Evolutionary conservation across 2,329 filamentous ascomycete genomes (phyloP).

Genomic region (Fusarium austroafricanum): DNA sequence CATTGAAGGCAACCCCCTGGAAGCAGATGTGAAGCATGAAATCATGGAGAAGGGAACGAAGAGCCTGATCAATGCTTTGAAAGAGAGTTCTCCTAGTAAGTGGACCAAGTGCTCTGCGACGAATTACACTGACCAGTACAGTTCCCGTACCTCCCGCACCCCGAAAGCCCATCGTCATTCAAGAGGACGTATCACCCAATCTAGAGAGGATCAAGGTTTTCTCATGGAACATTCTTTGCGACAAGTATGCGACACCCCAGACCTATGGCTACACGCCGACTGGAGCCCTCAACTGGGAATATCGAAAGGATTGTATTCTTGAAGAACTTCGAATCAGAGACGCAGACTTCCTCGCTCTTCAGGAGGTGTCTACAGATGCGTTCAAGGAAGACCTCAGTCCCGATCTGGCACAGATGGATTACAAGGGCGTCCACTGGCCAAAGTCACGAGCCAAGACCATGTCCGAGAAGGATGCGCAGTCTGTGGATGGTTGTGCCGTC

Average conservation of each 20-base stretch:
- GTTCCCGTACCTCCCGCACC: constrained; percentile 81
- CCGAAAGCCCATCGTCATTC: constrained; percentile 83
- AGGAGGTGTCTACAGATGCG: constrained; percentile 92
- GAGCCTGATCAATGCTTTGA: constrained; percentile 82
- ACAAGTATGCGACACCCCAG: constrained; percentile 86
- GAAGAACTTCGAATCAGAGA: constrained; percentile 82
- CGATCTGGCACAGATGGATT: constrained; percentile 86
- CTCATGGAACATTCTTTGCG: constrained; percentile 96
- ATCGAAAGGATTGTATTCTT: constrained; percentile 83
- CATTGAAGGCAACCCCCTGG: constrained; percentile 90
- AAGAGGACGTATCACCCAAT: constrained; percentile 68
- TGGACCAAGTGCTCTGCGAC: constrained; percentile 20
- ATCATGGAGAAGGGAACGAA: constrained; percentile 90
- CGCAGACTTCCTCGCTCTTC: constrained; percentile 90
- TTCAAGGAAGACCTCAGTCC: constrained; percentile 92
- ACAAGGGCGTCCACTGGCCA: constrained; percentile 94
- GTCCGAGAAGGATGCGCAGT: constrained; percentile 85
- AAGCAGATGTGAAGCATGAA: constrained; percentile 79
- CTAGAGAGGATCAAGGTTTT: constrained; percentile 84
- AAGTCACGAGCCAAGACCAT: constrained; percentile 92
- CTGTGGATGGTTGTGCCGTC: constrained; percentile 95
- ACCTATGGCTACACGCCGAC: constrained; percentile 93
- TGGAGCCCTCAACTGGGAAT: constrained; percentile 85
- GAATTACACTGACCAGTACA: constrained; percentile 54
- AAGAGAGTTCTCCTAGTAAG: constrained; percentile 87